These are phyloP conservation scores for Euphrasia confusa DNA, from an alignment of 257 asterid genomes.

Conservation along the genomic window DNA sequence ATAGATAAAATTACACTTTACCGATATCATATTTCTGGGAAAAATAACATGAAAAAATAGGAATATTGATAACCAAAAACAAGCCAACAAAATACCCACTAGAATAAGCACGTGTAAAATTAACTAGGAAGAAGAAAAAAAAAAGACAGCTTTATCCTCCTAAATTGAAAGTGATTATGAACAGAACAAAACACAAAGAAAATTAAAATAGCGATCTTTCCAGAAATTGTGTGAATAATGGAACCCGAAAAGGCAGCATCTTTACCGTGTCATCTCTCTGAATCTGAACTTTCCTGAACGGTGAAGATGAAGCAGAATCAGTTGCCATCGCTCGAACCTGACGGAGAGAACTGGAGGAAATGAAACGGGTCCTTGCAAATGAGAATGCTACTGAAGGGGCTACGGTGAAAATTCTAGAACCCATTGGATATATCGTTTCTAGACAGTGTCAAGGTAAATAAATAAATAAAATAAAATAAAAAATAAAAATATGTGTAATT, in stretches of 20 bases:
- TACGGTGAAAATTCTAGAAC: conserved; percentile 34
- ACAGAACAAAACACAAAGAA: not conserved
- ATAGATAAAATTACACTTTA: not conserved
- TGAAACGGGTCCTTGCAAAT: conserved; percentile 20
- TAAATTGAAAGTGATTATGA: not conserved
- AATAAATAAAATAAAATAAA: too few species aligned
- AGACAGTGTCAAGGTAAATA: not conserved
- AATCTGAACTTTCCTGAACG: conserved; percentile 79
- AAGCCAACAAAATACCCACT: not conserved
- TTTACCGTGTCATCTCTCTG: conserved; percentile 70
- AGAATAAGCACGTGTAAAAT: not conserved
- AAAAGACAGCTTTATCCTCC: not conserved
- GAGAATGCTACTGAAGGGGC: conserved; percentile 24
- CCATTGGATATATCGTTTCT: conserved; percentile 25
- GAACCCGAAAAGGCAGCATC: not conserved
- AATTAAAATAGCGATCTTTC: not conserved
- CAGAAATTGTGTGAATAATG: not conserved
- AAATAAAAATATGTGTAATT: too few species aligned
- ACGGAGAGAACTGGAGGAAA: conserved; percentile 25
- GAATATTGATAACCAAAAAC: not conserved
- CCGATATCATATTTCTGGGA: not conserved
- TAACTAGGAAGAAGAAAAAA: not conserved
- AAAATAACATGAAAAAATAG: not conserved
- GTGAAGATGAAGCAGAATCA: conserved; percentile 47
- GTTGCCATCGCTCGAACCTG: conserved; percentile 77